A percentile compares a stretch with the other conserved stretches of the same genome.
These are phyloP conservation scores for Penicillium herquei DNA, from an alignment of 495 filamentous ascomycete species.

Conservation along the genomic window DNA sequence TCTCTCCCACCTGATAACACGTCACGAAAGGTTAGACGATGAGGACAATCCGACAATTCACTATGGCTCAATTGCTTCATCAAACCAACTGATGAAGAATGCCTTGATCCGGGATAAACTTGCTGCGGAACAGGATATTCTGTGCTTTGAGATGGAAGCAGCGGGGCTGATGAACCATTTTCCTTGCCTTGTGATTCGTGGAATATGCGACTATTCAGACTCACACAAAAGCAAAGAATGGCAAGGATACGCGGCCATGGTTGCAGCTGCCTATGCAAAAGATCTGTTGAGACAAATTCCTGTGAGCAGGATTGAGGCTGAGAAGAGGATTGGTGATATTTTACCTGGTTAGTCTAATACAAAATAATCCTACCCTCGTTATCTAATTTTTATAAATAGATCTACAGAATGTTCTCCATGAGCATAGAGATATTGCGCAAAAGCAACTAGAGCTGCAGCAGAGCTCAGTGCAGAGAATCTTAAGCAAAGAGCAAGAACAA, in stretches of 20 bases:
- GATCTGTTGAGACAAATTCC: conserved; percentile 26
- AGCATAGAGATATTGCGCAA: conserved; percentile 6
- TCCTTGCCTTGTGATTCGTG: conserved; percentile 35
- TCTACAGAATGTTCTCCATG: not conserved
- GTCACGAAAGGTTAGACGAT: not conserved
- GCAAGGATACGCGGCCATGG: conserved; percentile 32
- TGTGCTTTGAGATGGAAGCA: conserved; percentile 36
- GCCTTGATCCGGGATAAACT: conserved; percentile 14
- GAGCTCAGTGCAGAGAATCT: conserved; percentile 7
- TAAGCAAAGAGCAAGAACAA: conserved; percentile 21
- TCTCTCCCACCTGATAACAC: not conserved
- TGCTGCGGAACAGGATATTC: conserved; percentile 1
- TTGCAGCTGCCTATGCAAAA: conserved; percentile 31
- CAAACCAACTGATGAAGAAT: conserved; percentile 19
- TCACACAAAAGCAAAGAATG: conserved; percentile 35
- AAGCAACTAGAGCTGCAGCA: conserved; percentile 15
- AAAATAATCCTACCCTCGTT: not conserved
- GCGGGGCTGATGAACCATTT: conserved; percentile 34
- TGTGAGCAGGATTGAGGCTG: conserved; percentile 26
- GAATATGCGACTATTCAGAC: conserved; percentile 40
- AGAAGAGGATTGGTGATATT: conserved; percentile 32
- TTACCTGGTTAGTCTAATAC: conserved; percentile 18
- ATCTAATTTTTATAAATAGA: conserved; percentile 2
- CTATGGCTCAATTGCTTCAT: conserved; percentile 23
- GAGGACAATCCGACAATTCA: conserved; percentile 9